Percentiles rank a stretch among this genome's conserved stretches.
Conservation (phyloP, 768 basidiomycete genomes). For the Boletus reticulatus region DNA sequence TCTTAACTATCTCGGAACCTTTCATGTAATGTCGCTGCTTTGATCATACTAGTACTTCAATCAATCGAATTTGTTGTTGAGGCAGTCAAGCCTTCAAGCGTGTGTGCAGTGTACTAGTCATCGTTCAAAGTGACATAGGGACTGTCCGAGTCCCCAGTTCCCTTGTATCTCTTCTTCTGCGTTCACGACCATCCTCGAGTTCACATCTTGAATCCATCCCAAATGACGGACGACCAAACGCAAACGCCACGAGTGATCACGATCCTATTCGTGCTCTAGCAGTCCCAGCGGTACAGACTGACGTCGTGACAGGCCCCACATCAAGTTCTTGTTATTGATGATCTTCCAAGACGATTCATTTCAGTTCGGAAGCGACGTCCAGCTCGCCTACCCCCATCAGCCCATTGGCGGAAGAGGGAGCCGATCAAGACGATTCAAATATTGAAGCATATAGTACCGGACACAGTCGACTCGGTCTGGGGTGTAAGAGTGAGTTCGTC, state of each 20-base stretch:
- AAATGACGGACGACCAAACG: background rate
- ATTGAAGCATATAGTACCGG: slow-evolving; percentile 19
- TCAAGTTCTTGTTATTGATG: slow-evolving; percentile 12
- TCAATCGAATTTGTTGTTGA: too few relatives aligned
- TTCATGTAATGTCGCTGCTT: too few relatives aligned
- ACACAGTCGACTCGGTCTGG: background rate
- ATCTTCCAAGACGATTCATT: slow-evolving; percentile 27
- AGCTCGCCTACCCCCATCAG: slow-evolving; percentile 35
- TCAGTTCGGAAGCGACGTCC: slow-evolving; percentile 36
- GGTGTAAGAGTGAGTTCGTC: too few relatives aligned
- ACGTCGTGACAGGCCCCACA: background rate
- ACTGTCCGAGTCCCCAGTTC: background rate
- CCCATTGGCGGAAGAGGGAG: slow-evolving; percentile 40
- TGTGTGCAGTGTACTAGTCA: slow-evolving; percentile 4
- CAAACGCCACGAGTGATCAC: background rate
- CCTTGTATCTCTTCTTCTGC: background rate
- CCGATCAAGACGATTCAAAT: slow-evolving; percentile 30
- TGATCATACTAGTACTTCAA: too few relatives aligned
- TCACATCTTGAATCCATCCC: background rate
- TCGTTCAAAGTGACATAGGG: background rate
- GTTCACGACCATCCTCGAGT: background rate
- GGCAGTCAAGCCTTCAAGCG: too few relatives aligned
- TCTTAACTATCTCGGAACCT: too few relatives aligned
- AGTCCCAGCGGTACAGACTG: background rate
- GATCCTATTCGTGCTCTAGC: background rate